These are phyloP conservation scores for Didymosphaeria variabile DNA, from an alignment of 2,329 filamentous ascomycete species.

Conservation along the genomic window DNA sequence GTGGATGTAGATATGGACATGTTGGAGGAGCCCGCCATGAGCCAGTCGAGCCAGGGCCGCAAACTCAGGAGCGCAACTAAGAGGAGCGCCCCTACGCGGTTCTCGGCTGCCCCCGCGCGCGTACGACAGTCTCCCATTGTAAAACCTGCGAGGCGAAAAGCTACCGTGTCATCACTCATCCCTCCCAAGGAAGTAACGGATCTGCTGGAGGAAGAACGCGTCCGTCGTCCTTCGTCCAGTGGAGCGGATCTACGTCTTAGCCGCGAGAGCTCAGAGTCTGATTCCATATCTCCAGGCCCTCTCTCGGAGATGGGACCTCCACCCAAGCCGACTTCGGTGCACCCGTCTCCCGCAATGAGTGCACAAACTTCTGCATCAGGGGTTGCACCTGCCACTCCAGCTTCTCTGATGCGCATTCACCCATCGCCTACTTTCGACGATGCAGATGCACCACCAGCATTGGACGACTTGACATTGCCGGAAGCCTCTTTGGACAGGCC, in stretches of 20 bases:
- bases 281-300: slow-evolving; percentile 62
- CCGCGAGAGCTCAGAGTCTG: slow-evolving; percentile 54
- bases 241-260: slow-evolving; percentile 37
- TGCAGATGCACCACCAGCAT: slow-evolving; percentile 38
- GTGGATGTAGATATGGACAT: slow-evolving; percentile 58
- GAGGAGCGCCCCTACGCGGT: slow-evolving; percentile 60
- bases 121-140: slow-evolving; percentile 77
- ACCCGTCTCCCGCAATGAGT: slow-evolving; percentile 71
- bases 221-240: slow-evolving; percentile 32
- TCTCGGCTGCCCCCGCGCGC: slow-evolving; percentile 52
- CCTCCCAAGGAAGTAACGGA: slow-evolving; percentile 57
- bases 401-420: slow-evolving; percentile 77
- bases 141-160: slow-evolving; percentile 66
- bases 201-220: slow-evolving; percentile 49
- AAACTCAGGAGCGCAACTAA: slow-evolving; percentile 52
- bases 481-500: slow-evolving; percentile 67
- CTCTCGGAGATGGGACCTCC: slow-evolving; percentile 65
- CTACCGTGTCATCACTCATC: slow-evolving; percentile 54
- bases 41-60: slow-evolving; percentile 55
- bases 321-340: slow-evolving; percentile 70
- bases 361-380: slow-evolving; percentile 35
- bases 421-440: slow-evolving; percentile 46
- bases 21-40: slow-evolving; percentile 47
- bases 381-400: slow-evolving; percentile 72
- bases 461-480: slow-evolving; percentile 75